Evolutionary conservation across 257 asterid species (phyloP).

Genomic region (Solanum verrucosum): DNA sequence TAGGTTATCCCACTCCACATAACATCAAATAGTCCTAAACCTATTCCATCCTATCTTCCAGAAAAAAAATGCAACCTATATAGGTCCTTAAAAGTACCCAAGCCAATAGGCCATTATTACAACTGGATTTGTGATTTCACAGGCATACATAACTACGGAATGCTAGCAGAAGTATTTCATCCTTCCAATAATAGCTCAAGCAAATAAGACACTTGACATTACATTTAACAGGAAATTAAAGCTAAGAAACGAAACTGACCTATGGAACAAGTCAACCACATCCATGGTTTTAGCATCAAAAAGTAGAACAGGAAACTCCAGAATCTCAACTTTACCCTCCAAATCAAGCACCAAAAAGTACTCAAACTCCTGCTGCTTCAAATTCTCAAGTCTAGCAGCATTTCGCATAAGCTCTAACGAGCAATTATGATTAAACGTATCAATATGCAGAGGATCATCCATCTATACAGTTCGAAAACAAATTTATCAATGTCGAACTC

Average conservation of each 20-base stretch:
- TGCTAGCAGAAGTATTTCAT: not conserved
- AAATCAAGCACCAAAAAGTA: slow-evolving; percentile 90
- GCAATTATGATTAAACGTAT: slow-evolving; percentile 61
- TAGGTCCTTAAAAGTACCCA: not conserved
- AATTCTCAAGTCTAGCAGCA: slow-evolving; percentile 13
- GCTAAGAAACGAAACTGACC: slow-evolving; percentile 25
- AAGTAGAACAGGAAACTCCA: slow-evolving; percentile 83
- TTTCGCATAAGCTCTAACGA: slow-evolving; percentile 29
- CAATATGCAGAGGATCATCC: slow-evolving; percentile 61
- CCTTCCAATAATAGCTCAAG: not conserved
- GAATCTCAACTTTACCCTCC: slow-evolving; percentile 97
- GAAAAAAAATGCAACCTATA: not conserved
- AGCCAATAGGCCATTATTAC: not conserved
- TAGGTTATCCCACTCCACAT: not conserved
- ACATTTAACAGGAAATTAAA: not conserved
- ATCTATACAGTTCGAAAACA: slow-evolving; percentile 24
- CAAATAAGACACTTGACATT: not conserved
- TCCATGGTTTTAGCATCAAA: slow-evolving; percentile 76
- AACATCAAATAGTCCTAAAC: not conserved
- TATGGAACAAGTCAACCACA: slow-evolving; percentile 72
- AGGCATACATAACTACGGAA: not conserved
- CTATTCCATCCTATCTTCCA: not conserved
- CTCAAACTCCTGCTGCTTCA: slow-evolving; percentile 52
- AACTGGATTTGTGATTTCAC: not conserved
- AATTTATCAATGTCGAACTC: not conserved